Base-by-base conservation (phyloP, 495 filamentous ascomycete species). In the Lepraria neglecta region DNA sequence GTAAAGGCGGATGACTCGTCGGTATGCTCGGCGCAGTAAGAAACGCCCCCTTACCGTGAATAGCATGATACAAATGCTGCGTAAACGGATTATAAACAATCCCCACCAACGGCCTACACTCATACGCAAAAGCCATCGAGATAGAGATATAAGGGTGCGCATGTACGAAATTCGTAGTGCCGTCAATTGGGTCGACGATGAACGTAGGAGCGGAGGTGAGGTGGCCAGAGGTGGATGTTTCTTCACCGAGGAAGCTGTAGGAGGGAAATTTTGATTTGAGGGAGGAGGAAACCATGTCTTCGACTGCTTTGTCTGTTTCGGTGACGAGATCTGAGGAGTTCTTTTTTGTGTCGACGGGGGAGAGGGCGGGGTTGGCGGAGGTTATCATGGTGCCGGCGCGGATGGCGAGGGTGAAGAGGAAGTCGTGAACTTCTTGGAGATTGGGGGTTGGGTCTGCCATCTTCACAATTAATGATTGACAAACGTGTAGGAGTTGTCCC, bases 261-360 rank as follows among this genome's bases (percentile, higher is more conserved):
- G 30, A 57, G 0, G 88, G 87, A 69, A 86, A 90, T 40, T 72
- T 72, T 19, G 74, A 62, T 48, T 71, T 73, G 28, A 92, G 78
- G 28, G 74, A 74, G 6, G 75, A 73, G 14, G 79, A 80, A 38
- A 92, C 80, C 71, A 88, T 79, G 38, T 77, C 76, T 69, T 92
- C 88, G 45, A 92, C 85, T 3, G 85, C 88, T 68, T 82, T 81
- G 75, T 92, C 88, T 35, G 87, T 88, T 71, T 90, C 88, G 28
- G 89, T 92, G 24, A 92, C 88, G 45, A 91, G 81, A 72, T 92
- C 89, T 63, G 82, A 85, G 48, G 88, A 92, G 70, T 96, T 96
- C 76, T 92, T 85, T 73, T 96, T 97, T 9, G 84, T 85, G 28
- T 83, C 88, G 17, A 82, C 78, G 38, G 74, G 78, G 33, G 77